Conservation (phyloP, 2,329 filamentous ascomycete genomes). For the Diplodia corticola region DNA sequence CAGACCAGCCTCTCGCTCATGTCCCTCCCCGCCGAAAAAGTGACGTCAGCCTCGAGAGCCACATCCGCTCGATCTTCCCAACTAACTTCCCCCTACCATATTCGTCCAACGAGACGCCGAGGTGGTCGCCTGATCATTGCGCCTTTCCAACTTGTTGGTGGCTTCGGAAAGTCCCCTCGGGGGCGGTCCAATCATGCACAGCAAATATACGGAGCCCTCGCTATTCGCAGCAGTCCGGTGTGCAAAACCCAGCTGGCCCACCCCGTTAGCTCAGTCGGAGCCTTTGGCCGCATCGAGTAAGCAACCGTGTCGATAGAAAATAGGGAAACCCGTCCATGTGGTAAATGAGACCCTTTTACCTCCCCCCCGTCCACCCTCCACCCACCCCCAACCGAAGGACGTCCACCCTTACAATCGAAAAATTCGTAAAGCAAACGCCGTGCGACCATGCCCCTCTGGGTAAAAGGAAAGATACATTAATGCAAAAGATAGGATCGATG, state of each 20-base stretch:
- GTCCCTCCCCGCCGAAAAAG: neutral
- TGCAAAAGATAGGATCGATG: neutral
- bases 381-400: neutral
- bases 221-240: neutral
- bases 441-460: neutral
- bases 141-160: neutral
- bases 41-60: neutral
- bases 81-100: neutral
- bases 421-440: neutral
- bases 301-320: neutral
- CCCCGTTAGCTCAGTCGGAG: neutral
- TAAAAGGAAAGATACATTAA: neutral
- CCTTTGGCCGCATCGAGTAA: neutral
- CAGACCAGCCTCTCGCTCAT: too few species aligned
- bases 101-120: neutral
- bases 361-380: too few species aligned
- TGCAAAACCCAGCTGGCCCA: neutral
- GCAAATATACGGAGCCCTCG: neutral
- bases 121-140: neutral
- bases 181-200: neutral
- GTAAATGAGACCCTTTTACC: neutral
- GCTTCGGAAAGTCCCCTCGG: neutral
- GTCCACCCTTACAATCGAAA: neutral
- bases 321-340: neutral
- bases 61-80: neutral